Conservation (phyloP, 83 land plant genomes). For the Picea engelmannii region DNA sequence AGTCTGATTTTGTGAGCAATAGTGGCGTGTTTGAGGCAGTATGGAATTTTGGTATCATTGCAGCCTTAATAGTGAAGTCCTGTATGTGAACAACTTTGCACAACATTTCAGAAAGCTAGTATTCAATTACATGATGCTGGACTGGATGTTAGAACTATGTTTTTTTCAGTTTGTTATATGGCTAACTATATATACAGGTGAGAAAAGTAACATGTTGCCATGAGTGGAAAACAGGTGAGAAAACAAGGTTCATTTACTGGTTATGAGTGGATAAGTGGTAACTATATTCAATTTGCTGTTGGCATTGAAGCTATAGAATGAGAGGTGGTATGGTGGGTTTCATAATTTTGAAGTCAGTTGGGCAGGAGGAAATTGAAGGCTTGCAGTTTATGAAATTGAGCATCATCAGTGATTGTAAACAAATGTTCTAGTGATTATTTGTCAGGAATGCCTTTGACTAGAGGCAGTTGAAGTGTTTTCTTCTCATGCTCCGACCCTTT, state of each 20-base stretch:
- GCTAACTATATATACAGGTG: background rate
- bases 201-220: too few species aligned
- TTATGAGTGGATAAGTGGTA: background rate
- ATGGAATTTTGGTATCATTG: background rate
- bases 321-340: background rate
- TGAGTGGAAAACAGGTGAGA: background rate
- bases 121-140: background rate
- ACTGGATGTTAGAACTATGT: background rate
- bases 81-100: background rate
- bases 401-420: background rate
- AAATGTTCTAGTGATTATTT: background rate
- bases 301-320: background rate
- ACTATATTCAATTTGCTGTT: background rate
- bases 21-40: background rate
- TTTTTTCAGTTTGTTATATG: background rate
- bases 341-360: too few species aligned
- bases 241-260: background rate
- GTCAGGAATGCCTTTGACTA: background rate
- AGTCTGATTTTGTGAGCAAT: constrained; percentile 4
- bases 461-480: background rate
- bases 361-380: background rate
- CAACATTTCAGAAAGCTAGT: background rate
- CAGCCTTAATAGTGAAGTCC: background rate
- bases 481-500: background rate
- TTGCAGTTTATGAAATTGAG: background rate